Conservation (phyloP, 352 stramenopile species). For the Pythium pyrilobum region DNA sequence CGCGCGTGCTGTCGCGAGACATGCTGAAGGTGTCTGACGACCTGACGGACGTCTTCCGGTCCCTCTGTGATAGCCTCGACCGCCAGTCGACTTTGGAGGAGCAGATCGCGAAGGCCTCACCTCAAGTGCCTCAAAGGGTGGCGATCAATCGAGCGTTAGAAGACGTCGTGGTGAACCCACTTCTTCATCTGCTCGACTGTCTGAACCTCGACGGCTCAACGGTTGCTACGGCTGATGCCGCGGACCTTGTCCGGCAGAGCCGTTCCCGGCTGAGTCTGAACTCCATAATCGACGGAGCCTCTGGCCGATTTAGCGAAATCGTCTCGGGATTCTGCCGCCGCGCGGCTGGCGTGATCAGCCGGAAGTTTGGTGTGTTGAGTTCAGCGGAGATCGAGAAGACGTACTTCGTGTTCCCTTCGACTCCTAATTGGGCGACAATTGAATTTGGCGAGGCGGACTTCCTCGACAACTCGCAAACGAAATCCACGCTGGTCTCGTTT, state of each 20-base stretch:
- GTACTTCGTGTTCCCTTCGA: background rate
- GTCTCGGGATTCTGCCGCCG: background rate
- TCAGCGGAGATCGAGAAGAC: background rate
- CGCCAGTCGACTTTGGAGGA: background rate
- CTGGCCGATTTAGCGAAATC: background rate
- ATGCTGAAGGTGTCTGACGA: slow-evolving; percentile 4
- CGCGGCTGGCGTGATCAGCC: background rate
- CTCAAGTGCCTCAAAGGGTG: background rate
- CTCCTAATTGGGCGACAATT: background rate
- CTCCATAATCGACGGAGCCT: too few relatives aligned
- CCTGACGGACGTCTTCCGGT: background rate
- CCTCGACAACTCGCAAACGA: background rate
- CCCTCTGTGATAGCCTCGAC: background rate
- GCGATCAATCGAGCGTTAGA: background rate
- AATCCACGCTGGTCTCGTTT: too few relatives aligned
- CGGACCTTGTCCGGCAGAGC: too few relatives aligned
- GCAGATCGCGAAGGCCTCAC: background rate
- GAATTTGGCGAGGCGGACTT: background rate
- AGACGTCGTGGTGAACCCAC: background rate
- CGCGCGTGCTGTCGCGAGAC: slow-evolving; percentile 4
- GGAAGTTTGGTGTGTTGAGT: background rate
- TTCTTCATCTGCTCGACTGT: background rate
- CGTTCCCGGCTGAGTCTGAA: too few relatives aligned
- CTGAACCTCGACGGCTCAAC: background rate
- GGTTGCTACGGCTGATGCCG: too few relatives aligned